A percentile compares a stretch with the other conserved stretches of the same genome.
These are phyloP conservation scores for Astrothelium macrocarpum DNA, from an alignment of 495 filamentous ascomycete species.

Conservation along the genomic window DNA sequence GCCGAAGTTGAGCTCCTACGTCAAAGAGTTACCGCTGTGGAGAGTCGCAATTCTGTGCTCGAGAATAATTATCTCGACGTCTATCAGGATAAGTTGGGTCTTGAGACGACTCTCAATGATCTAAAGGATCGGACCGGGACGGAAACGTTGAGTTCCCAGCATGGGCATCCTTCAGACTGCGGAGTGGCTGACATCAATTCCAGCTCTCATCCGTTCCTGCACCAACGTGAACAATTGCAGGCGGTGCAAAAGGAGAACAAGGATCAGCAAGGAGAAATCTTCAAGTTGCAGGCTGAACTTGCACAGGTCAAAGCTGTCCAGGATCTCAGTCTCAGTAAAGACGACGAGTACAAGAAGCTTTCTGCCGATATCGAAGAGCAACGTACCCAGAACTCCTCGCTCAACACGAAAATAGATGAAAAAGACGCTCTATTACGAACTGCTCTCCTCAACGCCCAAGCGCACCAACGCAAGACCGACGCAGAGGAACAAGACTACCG, in stretches of 20 bases:
- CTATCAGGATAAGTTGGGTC: conserved; percentile 28
- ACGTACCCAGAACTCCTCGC: neutral
- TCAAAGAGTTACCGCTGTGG: conserved; percentile 26
- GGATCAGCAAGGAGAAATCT: conserved; percentile 31
- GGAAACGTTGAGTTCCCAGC: neutral
- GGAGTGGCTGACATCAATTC: conserved; percentile 4
- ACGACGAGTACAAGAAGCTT: neutral
- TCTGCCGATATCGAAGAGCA: neutral
- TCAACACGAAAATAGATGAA: conserved; percentile 32
- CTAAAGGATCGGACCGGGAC: neutral
- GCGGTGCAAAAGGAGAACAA: conserved; percentile 41
- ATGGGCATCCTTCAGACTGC: neutral
- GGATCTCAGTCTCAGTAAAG: neutral
- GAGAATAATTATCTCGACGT: conserved; percentile 28
- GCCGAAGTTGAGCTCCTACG: conserved; percentile 21
- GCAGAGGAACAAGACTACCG: conserved; percentile 28
- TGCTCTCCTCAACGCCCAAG: conserved; percentile 32
- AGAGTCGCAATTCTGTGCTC: conserved; percentile 18
- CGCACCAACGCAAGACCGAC: conserved; percentile 31
- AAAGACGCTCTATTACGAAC: conserved; percentile 26
- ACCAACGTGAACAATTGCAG: conserved; percentile 27
- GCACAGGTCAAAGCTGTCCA: conserved; percentile 7
- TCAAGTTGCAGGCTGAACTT: neutral
- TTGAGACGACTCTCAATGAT: conserved; percentile 21
- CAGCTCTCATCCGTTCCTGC: conserved; percentile 14